phyloP scores from a whole-genome alignment of 78 protist genomes.

The Dictyostelium purpureum region DNA sequence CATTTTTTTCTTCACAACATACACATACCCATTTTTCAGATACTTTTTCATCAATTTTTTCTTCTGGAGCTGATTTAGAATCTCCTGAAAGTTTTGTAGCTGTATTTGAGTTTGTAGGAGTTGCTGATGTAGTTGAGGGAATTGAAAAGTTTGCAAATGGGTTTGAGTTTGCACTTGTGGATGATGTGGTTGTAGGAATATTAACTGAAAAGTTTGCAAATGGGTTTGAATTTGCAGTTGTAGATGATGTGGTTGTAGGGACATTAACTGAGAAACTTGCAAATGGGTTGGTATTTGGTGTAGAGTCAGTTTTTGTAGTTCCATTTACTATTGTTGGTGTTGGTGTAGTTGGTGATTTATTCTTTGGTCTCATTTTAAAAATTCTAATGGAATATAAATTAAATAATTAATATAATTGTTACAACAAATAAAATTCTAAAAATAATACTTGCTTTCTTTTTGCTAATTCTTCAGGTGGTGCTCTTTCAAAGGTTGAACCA shows the following conservation, averaged over 20 bases:
- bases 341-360: conserved; percentile 3
- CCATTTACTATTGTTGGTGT: not conserved
- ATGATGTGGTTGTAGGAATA: not conserved
- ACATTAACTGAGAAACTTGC: not conserved
- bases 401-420: too few species aligned
- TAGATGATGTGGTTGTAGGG: not conserved
- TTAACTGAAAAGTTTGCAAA: not conserved
- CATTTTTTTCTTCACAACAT: conserved; percentile 49
- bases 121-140: not conserved
- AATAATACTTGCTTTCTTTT: conserved; percentile 24
- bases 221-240: not conserved
- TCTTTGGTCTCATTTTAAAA: not conserved
- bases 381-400: not conserved
- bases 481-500: conserved; percentile 48
- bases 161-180: not conserved
- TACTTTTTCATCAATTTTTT: not conserved
- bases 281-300: conserved; percentile 3
- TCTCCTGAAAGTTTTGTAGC: not conserved
- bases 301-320: not conserved
- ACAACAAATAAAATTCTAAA: not conserved
- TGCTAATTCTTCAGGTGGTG: conserved; percentile 36
- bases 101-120: not conserved
- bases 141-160: not conserved
- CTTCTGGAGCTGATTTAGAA: not conserved
- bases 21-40: conserved; percentile 18